These are phyloP conservation scores for Bassia scoparia DNA, from an alignment of 148 eudicot genomes.

Conservation along the genomic window DNA sequence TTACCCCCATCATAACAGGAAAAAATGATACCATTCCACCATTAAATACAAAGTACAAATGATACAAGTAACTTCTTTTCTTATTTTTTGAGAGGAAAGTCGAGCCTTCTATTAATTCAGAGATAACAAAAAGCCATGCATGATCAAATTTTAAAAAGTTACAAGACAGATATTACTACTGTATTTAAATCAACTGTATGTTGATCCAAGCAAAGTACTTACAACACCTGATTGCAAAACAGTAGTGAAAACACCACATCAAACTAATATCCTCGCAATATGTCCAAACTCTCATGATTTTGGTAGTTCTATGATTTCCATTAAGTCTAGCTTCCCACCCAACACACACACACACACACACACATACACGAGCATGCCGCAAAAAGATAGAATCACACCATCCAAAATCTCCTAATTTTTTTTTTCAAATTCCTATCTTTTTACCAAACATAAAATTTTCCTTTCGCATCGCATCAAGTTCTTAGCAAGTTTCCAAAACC, in stretches of 20 bases:
- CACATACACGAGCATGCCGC: too few species aligned
- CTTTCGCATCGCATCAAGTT: background rate
- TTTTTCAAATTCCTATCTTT: background rate
- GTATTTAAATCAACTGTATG: background rate
- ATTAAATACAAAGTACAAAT: too few species aligned
- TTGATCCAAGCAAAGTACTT: background rate
- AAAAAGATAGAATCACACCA: too few species aligned
- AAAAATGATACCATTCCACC: too few species aligned
- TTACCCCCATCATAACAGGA: constrained; percentile 40
- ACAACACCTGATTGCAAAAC: background rate
- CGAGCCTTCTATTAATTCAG: too few species aligned
- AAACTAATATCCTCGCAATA: background rate
- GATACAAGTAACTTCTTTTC: too few species aligned
- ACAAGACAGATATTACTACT: background rate
- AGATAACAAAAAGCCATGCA: too few species aligned
- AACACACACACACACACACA: too few species aligned
- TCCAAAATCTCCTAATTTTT: background rate
- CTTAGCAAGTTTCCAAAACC: background rate
- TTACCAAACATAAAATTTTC: too few species aligned
- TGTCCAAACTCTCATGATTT: background rate
- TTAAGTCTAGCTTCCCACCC: background rate
- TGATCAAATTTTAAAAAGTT: background rate
- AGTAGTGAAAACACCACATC: background rate
- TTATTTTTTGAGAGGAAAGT: too few species aligned
- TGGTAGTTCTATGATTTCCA: background rate